Percentiles rank a stretch among this genome's conserved stretches.
These are phyloP conservation scores for Phytophthora palmivora DNA, from an alignment of 352 stramenopile species.

Conservation along the genomic window DNA sequence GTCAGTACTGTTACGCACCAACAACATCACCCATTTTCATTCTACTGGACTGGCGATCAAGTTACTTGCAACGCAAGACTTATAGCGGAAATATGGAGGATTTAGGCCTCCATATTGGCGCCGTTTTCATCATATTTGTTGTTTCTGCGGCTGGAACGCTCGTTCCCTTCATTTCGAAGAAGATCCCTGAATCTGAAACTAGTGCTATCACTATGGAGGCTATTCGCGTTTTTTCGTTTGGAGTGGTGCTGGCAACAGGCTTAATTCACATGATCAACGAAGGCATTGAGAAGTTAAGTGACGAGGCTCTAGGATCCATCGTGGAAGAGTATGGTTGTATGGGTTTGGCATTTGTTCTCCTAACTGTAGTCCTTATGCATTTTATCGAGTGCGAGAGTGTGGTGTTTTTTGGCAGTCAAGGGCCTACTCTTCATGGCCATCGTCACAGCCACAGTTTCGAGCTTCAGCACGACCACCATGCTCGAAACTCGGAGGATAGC, in stretches of 20 bases:
- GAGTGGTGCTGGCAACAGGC: conserved; percentile 69
- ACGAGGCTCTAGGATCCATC: conserved; percentile 59
- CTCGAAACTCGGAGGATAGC: background rate
- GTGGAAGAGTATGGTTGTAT: conserved; percentile 63
- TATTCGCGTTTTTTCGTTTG: conserved; percentile 65
- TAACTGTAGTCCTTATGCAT: conserved; percentile 69
- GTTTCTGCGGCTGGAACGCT: conserved; percentile 50
- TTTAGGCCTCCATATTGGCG: conserved; percentile 48
- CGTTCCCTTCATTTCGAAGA: conserved; percentile 53
- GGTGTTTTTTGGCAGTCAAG: conserved; percentile 52
- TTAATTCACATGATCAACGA: conserved; percentile 83
- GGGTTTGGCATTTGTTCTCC: conserved; percentile 61
- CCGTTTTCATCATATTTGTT: conserved; percentile 66
- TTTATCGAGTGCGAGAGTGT: conserved; percentile 71
- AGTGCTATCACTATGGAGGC: conserved; percentile 57
- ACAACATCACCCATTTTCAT: conserved; percentile 18
- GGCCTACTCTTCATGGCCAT: conserved; percentile 17
- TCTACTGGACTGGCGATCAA: background rate
- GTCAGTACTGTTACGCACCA: background rate
- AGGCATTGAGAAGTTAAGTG: conserved; percentile 58
- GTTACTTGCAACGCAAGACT: too few species aligned
- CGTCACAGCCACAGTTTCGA: background rate
- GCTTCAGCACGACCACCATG: background rate
- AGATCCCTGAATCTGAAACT: conserved; percentile 38
- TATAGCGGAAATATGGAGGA: too few species aligned